Percentiles rank a stretch among this genome's conserved stretches.
These are phyloP conservation scores for Astrephomene gubernaculifera DNA, from an alignment of 139 green algal species.

Conservation along the genomic window DNA sequence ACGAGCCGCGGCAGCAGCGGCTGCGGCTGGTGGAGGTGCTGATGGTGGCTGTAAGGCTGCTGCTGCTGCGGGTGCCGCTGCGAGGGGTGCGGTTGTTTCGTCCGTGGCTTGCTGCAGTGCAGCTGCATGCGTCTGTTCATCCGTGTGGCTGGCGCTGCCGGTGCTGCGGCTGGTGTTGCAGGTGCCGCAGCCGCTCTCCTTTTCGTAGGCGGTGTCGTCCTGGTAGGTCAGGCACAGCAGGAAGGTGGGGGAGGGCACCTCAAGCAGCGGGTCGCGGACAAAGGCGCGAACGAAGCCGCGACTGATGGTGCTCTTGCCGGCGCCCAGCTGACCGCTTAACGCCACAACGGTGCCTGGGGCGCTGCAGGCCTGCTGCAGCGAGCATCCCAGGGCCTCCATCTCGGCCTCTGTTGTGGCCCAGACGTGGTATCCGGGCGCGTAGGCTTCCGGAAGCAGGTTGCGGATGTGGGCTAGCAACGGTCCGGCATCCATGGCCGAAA, in stretches of 20 bases:
- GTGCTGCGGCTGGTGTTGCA: not conserved
- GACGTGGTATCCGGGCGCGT: slow-evolving; percentile 41
- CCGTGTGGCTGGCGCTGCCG: not conserved
- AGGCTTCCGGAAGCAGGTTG: slow-evolving; percentile 44
- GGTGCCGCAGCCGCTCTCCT: not conserved
- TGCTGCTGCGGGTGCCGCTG: not conserved
- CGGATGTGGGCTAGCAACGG: slow-evolving; percentile 50
- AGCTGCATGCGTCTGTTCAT: too few species aligned
- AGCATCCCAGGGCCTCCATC: slow-evolving; percentile 57
- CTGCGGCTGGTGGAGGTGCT: not conserved
- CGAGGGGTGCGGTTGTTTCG: too few species aligned
- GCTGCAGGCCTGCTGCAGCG: slow-evolving; percentile 40
- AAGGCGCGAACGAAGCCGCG: slow-evolving; percentile 63
- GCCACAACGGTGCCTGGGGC: slow-evolving; percentile 52
- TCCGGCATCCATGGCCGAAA: slow-evolving; percentile 30
- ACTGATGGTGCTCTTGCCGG: slow-evolving; percentile 61
- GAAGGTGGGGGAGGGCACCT: slow-evolving; percentile 68
- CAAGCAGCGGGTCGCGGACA: slow-evolving; percentile 41
- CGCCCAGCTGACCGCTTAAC: slow-evolving; percentile 60
- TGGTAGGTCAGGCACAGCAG: slow-evolving; percentile 64
- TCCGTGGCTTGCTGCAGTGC: not conserved
- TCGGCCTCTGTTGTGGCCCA: slow-evolving; percentile 45
- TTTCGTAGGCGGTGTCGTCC: slow-evolving; percentile 49
- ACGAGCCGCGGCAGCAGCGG: not conserved
- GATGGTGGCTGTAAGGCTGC: not conserved